Conservation (phyloP, 257 asterid genomes). For the Solanum microdontum region DNA sequence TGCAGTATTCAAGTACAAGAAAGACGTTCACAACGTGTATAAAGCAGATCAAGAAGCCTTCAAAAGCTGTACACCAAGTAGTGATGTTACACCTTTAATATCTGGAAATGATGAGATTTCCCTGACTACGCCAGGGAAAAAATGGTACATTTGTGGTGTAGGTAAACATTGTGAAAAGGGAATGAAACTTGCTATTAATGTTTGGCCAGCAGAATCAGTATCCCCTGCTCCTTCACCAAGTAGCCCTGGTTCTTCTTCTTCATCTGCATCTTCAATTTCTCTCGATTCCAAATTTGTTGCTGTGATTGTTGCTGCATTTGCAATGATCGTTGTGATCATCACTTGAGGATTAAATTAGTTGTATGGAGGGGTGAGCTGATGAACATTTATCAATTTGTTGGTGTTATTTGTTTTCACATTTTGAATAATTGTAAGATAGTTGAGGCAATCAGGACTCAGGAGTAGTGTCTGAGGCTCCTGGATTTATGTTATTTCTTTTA, state of each 20-base stretch:
- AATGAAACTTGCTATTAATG: constrained; percentile 22
- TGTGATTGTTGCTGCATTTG: constrained; percentile 2
- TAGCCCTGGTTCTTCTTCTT: background rate
- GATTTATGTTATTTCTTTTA: background rate
- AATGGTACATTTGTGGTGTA: constrained; percentile 34
- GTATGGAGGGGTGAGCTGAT: background rate
- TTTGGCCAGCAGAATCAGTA: background rate
- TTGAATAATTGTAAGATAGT: background rate
- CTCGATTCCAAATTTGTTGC: background rate
- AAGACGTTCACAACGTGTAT: constrained; percentile 24
- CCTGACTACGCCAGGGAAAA: constrained; percentile 18
- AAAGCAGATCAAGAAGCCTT: constrained; percentile 14
- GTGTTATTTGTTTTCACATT: background rate
- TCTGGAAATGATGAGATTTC: constrained; percentile 15
- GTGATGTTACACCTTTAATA: background rate
- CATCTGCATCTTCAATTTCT: background rate
- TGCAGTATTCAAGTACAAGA: constrained; percentile 30
- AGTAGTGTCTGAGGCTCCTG: background rate
- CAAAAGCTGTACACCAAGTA: constrained; percentile 5
- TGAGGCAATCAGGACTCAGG: background rate
- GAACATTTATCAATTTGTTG: background rate
- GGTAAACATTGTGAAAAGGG: constrained; percentile 15
- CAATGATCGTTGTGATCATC: background rate
- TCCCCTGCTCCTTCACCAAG: constrained; percentile 7
- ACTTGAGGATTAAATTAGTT: background rate